Evolutionary conservation across 345 rosid genomes (phyloP).

Genomic region (Salix purpurea): DNA sequence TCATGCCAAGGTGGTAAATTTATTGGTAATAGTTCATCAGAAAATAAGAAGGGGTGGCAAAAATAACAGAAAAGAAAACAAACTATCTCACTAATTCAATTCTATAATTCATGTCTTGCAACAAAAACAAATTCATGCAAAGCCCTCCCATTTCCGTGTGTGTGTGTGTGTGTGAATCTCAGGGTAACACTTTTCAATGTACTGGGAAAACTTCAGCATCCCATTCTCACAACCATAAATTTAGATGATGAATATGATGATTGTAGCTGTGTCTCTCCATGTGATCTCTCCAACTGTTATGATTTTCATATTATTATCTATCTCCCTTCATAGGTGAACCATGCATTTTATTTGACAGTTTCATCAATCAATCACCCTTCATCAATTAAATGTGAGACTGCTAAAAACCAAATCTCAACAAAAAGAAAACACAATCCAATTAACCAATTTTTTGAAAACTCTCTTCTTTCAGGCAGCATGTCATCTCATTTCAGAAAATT

Average conservation of each 20-base stretch:
- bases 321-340: not conserved
- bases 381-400: not conserved
- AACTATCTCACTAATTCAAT: not conserved
- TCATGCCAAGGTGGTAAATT: not conserved
- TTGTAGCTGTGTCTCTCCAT: not conserved
- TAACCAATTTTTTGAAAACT: not conserved
- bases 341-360: not conserved
- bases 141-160: not conserved
- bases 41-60: not conserved
- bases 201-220: not conserved
- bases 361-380: not conserved
- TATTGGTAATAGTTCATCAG: not conserved
- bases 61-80: not conserved
- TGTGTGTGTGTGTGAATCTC: too few species aligned
- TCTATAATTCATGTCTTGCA: not conserved
- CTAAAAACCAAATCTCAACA: not conserved
- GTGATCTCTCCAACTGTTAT: not conserved
- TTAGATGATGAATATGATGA: not conserved
- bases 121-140: not conserved
- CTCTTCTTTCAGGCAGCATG: not conserved
- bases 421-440: not conserved
- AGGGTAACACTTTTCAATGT: not conserved
- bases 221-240: not conserved
- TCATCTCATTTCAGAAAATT: constrained; percentile 3
- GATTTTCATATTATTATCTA: not conserved